Base-by-base conservation (phyloP, 495 filamentous ascomycete species). In the Bryoglossum gracile region DNA sequence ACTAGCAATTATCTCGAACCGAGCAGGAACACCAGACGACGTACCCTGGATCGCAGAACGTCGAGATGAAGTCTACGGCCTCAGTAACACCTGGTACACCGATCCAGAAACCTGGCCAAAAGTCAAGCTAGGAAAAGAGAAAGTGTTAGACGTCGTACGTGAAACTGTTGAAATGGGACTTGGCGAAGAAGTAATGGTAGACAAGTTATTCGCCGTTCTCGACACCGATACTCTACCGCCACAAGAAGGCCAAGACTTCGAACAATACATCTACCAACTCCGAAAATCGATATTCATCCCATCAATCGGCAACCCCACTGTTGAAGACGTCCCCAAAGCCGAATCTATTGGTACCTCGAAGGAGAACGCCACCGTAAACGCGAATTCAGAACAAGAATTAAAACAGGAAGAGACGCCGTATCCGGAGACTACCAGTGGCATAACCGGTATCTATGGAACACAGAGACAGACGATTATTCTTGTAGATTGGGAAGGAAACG, bases 381-480 rank as follows among this genome's bases (percentile, higher is more conserved):
- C 51, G 30, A 57, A 64, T 28, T 35, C 18, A 44, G 56, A 33
- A 34, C 50, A 44, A 36, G 59, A 36, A 43, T 49, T 66, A 39
- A 56, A 59, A 26, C 51, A 54, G 16, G 62, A 52, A 41, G 60
- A 64, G 21, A 43, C 59, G 24, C 62, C 63, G 11, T 61, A 62
- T 46, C 50, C 55, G 10, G 55, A 60, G 4, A 54, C 51, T 16
- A 59, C 61, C 11, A 68, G 69, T 18, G 71, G 70, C 35, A 69
- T 74, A 58, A 73, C 70, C 14, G 81, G 82, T 9, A 64, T 78
- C 11, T 97, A 98, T 66, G 92, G 92, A n/a, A 98, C 92, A 1
- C 87, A 94, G 63, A 81, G 87, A 54, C 91, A 98, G 71, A 94
- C 88, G 0, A 69, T 97, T 10, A 68, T 97, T 19, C 71, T 97